A percentile compares a stretch with the other conserved stretches of the same genome.
phyloP scores from a whole-genome alignment of 306 rosid species.

The Coriaria nepalensis region DNA sequence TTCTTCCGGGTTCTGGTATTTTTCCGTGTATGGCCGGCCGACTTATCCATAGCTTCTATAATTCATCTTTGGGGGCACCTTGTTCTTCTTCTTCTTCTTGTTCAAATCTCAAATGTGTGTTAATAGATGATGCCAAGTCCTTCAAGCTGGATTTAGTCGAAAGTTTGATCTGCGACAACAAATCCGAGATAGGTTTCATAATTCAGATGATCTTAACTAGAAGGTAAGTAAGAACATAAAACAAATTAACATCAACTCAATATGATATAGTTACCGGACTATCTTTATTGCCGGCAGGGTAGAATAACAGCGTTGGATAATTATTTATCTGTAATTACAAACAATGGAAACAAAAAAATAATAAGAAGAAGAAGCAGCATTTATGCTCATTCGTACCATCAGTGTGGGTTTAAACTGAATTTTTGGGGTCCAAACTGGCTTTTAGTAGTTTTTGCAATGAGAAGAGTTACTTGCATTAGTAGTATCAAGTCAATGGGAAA shows the following conservation, averaged over 20 bases:
- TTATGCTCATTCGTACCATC: no score
- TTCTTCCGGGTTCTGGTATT: no score
- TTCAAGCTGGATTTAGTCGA: slow-evolving; percentile 65
- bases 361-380: no score
- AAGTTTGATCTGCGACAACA: slow-evolving; percentile 64
- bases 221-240: neutral
- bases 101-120: slow-evolving; percentile 42
- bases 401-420: no score
- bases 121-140: slow-evolving; percentile 69
- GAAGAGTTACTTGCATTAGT: slow-evolving; percentile 43
- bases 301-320: slow-evolving; percentile 67
- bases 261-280: slow-evolving; percentile 49
- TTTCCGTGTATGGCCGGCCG: no score
- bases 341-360: no score
- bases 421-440: no score
- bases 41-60: no score
- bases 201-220: neutral
- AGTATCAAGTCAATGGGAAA: no score
- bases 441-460: neutral
- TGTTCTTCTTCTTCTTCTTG: no score
- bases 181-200: slow-evolving; percentile 1
- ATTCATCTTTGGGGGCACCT: slow-evolving; percentile 53
- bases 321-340: slow-evolving; percentile 46
- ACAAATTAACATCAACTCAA: no score
- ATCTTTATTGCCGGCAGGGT: slow-evolving; percentile 43